Evolutionary conservation across 768 basidiomycete genomes (phyloP), one percentile per base, ranked within the genome.

Genomic region (Serendipita vermifera): DNA sequence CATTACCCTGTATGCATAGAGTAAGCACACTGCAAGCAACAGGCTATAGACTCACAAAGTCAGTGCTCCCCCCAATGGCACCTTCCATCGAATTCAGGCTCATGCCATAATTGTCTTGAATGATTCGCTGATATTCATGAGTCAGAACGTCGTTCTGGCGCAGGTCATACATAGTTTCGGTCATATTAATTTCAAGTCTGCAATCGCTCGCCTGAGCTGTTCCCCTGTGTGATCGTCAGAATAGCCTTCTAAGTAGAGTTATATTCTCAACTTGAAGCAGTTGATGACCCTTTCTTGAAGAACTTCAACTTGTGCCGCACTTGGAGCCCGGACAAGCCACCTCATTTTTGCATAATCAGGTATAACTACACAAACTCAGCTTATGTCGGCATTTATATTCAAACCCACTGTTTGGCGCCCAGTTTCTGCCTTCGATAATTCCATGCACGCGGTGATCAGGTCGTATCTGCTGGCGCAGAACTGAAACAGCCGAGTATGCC

Each of bases 391-490:
- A 33, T 29, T 17, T 13, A 39, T n/a, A 15, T 11, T 5, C 56
- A 33, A 26, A 62, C 74, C 58, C 62, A 84, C 86, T 80, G 64
- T 90, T 90, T 2, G 82, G 70, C 11, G 75, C 69, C 75, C 83
- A 82, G 60, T 83, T 72, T 32, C 75, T 76, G 31, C 86, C 86
- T 60, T 79, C 71, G 31, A 92, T 74, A 48, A 87, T 73, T 2
- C 90, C 87, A 63, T 90, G 84, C 5, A 91, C 73, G 22, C 90
- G 82, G 60, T 83, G 77, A 41, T 82, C 78, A 0, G 91, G 90
- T 65, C 82, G 81, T 58, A 90, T 80, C 70, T 94, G 91, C 67
- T 94, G 91, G 11, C 91, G 78, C 43, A 94, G 74, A 22, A 81
- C 80, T 2, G 88, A 83, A 38, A 94, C 75, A 43, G 78, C 75